A percentile compares a stretch with the other conserved stretches of the same genome.
These are phyloP conservation scores for Candida alai DNA, from an alignment of 805 yeast species.

Conservation along the genomic window DNA sequence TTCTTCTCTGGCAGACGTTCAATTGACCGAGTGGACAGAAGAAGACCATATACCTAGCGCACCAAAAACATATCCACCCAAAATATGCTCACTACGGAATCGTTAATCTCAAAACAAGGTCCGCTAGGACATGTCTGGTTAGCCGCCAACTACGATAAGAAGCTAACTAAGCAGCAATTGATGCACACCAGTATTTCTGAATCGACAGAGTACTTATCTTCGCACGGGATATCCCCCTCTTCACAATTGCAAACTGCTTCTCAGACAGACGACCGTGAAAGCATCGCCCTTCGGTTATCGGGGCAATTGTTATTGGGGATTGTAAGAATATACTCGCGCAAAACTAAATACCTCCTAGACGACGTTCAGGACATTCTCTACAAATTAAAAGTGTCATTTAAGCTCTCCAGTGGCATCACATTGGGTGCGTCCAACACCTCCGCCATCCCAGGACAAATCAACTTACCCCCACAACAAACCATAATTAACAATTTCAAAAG, in stretches of 20 bases:
- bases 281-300: constrained; percentile 74
- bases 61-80: too few relatives aligned
- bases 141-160: constrained; percentile 84
- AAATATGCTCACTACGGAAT: constrained; percentile 32
- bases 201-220: constrained; percentile 31
- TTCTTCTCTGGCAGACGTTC: too few relatives aligned
- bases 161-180: constrained; percentile 66
- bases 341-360: constrained; percentile 76
- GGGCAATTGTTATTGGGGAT: constrained; percentile 87
- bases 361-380: constrained; percentile 77
- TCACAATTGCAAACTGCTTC: neutral
- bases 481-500: constrained; percentile 56
- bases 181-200: constrained; percentile 66
- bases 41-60: too few relatives aligned
- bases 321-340: constrained; percentile 78
- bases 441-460: constrained; percentile 44
- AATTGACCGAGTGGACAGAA: too few relatives aligned
- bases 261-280: constrained; percentile 29
- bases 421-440: constrained; percentile 13
- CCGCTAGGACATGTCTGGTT: constrained; percentile 90
- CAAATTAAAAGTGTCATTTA: constrained; percentile 66
- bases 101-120: constrained; percentile 62
- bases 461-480: constrained; percentile 57
- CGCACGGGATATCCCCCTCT: constrained; percentile 2
- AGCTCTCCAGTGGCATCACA: constrained; percentile 31